phyloP scores from a whole-genome alignment of 345 rosid species.

The Combretum micranthum region DNA sequence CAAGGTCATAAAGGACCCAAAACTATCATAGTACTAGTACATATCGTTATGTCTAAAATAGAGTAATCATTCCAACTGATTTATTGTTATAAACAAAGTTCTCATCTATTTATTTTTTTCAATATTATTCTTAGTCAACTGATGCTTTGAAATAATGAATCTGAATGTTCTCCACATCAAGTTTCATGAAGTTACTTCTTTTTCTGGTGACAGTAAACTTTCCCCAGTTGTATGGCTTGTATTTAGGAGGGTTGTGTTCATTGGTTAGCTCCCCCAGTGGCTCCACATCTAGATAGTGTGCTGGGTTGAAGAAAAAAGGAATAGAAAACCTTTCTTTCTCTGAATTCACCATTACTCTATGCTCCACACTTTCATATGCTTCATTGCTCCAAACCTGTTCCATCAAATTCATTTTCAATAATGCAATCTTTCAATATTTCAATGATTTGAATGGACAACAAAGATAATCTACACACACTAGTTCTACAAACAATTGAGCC shows the following conservation, averaged over 20 bases:
- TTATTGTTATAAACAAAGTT: too few relatives aligned
- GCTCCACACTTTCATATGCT: conserved; percentile 61
- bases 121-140: neutral
- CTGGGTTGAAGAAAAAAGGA: conserved; percentile 57
- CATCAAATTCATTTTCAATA: too few relatives aligned
- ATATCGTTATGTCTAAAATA: too few relatives aligned
- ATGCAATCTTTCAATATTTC: too few relatives aligned
- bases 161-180: conserved; percentile 46
- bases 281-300: conserved; percentile 36
- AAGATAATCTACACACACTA: too few relatives aligned
- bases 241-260: conserved; percentile 39
- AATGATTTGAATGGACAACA: too few relatives aligned
- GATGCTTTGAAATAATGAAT: conserved; percentile 44
- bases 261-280: conserved; percentile 49
- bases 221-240: conserved; percentile 56
- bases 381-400: conserved; percentile 73
- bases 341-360: conserved; percentile 55
- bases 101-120: too few relatives aligned
- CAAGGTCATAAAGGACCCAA: too few relatives aligned
- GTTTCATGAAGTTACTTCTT: conserved; percentile 59
- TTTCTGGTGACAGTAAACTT: conserved; percentile 46
- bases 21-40: too few relatives aligned
- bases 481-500: too few relatives aligned
- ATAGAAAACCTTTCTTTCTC: conserved; percentile 54
- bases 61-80: too few relatives aligned